Percentiles rank a stretch among this genome's conserved stretches.
These are phyloP conservation scores for Penicillium paradoxum DNA, from an alignment of 495 filamentous ascomycete species.

Conservation along the genomic window DNA sequence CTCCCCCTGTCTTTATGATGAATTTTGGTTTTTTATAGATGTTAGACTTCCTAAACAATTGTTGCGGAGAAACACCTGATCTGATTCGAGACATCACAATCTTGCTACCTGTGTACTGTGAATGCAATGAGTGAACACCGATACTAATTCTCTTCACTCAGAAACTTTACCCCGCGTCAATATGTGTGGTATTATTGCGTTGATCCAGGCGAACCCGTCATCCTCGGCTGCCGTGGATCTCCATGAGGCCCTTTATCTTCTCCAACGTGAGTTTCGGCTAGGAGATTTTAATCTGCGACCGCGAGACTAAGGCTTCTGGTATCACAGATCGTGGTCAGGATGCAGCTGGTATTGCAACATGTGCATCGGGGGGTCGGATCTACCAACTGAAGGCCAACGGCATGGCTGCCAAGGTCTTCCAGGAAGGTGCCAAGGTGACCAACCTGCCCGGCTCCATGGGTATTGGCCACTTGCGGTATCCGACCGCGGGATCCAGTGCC, in stretches of 20 bases:
- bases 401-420: conserved; percentile 84
- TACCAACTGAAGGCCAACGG: conserved; percentile 91
- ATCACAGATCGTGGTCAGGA: conserved; percentile 68
- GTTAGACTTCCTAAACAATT: conserved; percentile 47
- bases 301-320: conserved; percentile 14
- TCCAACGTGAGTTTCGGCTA: conserved; percentile 54
- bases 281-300: conserved; percentile 1
- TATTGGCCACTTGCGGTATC: conserved; percentile 83
- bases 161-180: conserved; percentile 20
- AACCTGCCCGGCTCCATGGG: conserved; percentile 90
- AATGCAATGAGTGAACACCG: conserved; percentile 1
- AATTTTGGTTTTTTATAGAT: conserved; percentile 46
- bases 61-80: conserved; percentile 40
- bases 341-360: conserved; percentile 82
- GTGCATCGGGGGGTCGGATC: conserved; percentile 70
- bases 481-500: conserved; percentile 82
- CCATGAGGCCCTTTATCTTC: conserved; percentile 84
- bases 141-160: not conserved
- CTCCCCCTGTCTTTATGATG: conserved; percentile 34
- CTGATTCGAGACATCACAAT: conserved; percentile 31
- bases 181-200: conserved; percentile 86
- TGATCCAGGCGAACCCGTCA: conserved; percentile 67
- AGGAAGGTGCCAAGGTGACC: conserved; percentile 64
- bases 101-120: conserved; percentile 6
- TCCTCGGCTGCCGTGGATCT: conserved; percentile 70